Evolutionary conservation across 176 grass and related monocot species (phyloP).

Genomic region (Elymus sibiricus): DNA sequence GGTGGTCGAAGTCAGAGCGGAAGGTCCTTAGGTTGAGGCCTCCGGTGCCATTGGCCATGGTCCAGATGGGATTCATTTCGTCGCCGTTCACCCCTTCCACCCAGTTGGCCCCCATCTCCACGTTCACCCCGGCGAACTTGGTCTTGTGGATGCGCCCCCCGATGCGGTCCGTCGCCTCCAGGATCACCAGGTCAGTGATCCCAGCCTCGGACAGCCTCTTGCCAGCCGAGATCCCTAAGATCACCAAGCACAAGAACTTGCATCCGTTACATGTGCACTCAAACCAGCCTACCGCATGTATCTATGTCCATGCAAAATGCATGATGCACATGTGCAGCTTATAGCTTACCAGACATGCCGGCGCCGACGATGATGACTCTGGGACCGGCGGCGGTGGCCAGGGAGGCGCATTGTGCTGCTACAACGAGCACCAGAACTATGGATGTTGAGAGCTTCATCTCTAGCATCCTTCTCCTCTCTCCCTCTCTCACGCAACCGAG

Average conservation of each 20-base stretch:
- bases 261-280: background rate
- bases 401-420: background rate
- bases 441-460: background rate
- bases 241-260: background rate
- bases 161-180: slow-evolving; percentile 63
- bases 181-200: slow-evolving; percentile 42
- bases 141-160: slow-evolving; percentile 62
- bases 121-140: slow-evolving; percentile 47
- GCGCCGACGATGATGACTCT: slow-evolving; percentile 23
- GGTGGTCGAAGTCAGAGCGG: slow-evolving; percentile 41
- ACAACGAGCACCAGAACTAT: background rate
- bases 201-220: slow-evolving; percentile 60
- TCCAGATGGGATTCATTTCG: slow-evolving; percentile 55
- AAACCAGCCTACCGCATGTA: background rate
- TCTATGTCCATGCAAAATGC: background rate
- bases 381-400: background rate
- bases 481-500: too few relatives aligned
- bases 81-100: slow-evolving; percentile 50
- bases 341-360: background rate
- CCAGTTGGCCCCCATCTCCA: slow-evolving; percentile 74
- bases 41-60: slow-evolving; percentile 33
- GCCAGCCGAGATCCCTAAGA: slow-evolving; percentile 53
- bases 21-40: slow-evolving; percentile 43
- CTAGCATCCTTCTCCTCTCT: background rate
- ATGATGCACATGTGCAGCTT: background rate